Evolutionary conservation across 768 basidiomycete species (phyloP).

Genomic region (Agaricus sinodeliciosus): DNA sequence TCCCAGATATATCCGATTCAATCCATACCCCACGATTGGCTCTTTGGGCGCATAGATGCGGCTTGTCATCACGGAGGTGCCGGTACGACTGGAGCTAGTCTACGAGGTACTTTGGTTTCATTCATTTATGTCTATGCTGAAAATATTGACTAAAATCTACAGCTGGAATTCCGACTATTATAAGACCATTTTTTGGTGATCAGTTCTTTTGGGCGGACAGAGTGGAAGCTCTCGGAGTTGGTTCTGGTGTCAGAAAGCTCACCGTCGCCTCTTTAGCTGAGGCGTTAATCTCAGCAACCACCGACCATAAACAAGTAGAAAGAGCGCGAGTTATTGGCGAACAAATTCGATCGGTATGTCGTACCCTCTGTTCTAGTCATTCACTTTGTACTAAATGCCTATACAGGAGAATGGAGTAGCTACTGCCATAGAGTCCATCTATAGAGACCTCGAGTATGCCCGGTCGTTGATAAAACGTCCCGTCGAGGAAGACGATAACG

Average conservation of each 20-base stretch:
- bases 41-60: conserved; percentile 91
- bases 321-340: conserved; percentile 83
- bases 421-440: conserved; percentile 91
- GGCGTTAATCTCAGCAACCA: conserved; percentile 77
- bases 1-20: conserved; percentile 77
- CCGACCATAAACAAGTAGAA: conserved; percentile 82
- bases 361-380: conserved; percentile 13
- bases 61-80: conserved; percentile 98
- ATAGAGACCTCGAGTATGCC: conserved; percentile 94
- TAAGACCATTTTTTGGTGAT: conserved; percentile 97
- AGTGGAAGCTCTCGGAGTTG: conserved; percentile 93
- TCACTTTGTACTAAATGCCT: conserved; percentile 1
- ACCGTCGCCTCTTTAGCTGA: conserved; percentile 73
- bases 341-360: conserved; percentile 68
- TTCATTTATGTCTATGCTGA: not conserved
- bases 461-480: conserved; percentile 73
- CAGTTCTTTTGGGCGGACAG: conserved; percentile 98
- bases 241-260: conserved; percentile 81
- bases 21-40: conserved; percentile 92
- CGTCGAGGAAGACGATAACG: conserved; percentile 25
- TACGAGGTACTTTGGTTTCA: conserved; percentile 53
- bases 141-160: conserved; percentile 9
- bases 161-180: conserved; percentile 94
- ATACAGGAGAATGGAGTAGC: conserved; percentile 88
- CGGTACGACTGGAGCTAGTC: conserved; percentile 91